A percentile compares a stretch with the other conserved stretches of the same genome.
phyloP scores from a whole-genome alignment of 2,329 filamentous ascomycete species.

The Aspergillus quadrilineatus region DNA sequence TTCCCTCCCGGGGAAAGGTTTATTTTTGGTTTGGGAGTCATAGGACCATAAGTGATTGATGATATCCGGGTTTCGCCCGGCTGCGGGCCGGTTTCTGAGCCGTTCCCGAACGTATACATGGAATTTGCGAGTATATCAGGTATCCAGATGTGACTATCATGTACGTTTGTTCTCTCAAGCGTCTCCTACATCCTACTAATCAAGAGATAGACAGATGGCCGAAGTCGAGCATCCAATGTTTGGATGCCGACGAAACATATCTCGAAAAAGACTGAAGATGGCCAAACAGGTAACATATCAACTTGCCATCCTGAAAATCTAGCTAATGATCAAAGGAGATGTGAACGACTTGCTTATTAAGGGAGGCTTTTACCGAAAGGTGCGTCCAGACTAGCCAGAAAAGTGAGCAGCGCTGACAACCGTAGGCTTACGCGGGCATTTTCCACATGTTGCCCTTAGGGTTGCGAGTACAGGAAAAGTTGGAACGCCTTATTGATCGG shows the following conservation, averaged over 20 bases:
- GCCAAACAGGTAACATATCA: conserved; percentile 40
- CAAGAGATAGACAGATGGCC: conserved; percentile 52
- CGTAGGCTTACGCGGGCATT: conserved; percentile 77
- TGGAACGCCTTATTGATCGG: conserved; percentile 81
- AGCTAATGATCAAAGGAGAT: conserved; percentile 47
- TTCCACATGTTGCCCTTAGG: conserved; percentile 91
- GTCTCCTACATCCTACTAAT: not conserved
- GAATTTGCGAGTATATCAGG: conserved; percentile 18
- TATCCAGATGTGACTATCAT: conserved; percentile 31
- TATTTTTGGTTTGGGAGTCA: not conserved
- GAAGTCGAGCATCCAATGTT: conserved; percentile 66
- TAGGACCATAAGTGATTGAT: conserved; percentile 20
- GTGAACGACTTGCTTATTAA: conserved; percentile 66
- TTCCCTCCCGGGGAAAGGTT: no score
- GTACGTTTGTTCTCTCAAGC: conserved; percentile 30
- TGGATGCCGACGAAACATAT: conserved; percentile 78
- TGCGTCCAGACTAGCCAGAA: conserved; percentile 31
- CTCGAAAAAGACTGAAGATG: conserved; percentile 50
- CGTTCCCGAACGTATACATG: conserved; percentile 28
- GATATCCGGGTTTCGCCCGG: conserved; percentile 28
- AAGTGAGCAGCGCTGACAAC: conserved; percentile 1
- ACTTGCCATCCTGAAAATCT: not conserved
- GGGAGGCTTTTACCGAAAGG: conserved; percentile 72
- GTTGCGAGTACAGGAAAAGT: conserved; percentile 80
- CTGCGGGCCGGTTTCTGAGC: conserved; percentile 25